Evolutionary conservation across 2,329 filamentous ascomycete species (phyloP), one percentile per base, ranked within the genome.

Genomic region (Pseudogymnoascus verrucosus): DNA sequence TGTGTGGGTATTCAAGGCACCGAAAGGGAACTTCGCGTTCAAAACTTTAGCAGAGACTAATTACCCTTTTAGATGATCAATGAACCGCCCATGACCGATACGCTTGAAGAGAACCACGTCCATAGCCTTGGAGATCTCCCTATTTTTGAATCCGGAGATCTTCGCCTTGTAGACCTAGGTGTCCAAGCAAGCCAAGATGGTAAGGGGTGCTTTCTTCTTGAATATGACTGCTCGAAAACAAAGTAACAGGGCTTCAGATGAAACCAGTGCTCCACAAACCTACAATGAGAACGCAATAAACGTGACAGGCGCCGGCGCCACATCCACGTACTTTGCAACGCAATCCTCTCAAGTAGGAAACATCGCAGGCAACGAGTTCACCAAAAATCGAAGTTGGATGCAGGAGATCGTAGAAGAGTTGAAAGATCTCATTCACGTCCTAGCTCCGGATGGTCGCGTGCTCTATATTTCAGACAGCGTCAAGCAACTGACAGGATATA

Each of bases 351-450:
- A 69, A 23, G 63, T 61, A 36, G 68, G 67, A 14, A 77, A 78
- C 61, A 86, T 82, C 75, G 86, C 82, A 6, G 74, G 87, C 68
- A 87, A 84, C 67, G 83, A 88, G 71, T 87, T 87, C 69, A 88
- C 83, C 14, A 87, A 87, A 74, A 78, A 85, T 64, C 77, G 83
- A 66, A 87, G 95, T 73, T 97, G 93, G 93, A 89, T 91, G 14
- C 90, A 93, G 73, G 89, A 90, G 68, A 88, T 96, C 11, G 84
- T 97, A 23, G 90, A 96, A 75, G 93, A 96, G 79, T 80, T 98
- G 69, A 90, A 89, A 72, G 93, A 97, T 75, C 85, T 97, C 69
- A 77, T 96, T 63, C 88, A 96, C 73, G 92, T 98, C 65, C 83
- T 98, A 61, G 92, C 91, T 57, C 85, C 90, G 23, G 88, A 95